Conservation (phyloP, 2,329 filamentous ascomycete species). For the Xylariaceae sp. region DNA sequence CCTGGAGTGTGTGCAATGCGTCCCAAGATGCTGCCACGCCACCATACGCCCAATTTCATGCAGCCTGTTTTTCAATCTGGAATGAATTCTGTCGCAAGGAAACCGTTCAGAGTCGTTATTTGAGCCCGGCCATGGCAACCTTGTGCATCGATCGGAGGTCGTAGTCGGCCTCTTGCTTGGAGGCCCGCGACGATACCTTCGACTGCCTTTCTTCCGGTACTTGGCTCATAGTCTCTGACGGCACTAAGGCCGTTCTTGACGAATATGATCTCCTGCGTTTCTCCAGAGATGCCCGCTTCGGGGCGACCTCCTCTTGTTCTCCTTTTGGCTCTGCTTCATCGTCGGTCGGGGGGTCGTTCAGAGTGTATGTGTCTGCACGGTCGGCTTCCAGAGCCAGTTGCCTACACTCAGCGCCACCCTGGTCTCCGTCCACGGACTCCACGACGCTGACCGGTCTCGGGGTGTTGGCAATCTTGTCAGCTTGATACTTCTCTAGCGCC, state of each 20-base stretch:
- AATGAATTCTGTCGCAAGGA: constrained; percentile 1
- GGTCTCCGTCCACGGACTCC: constrained; percentile 22
- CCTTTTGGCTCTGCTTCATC: constrained; percentile 13
- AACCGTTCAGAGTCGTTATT: constrained; percentile 20
- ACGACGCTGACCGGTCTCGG: constrained; percentile 13
- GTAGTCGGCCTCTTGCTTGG: constrained; percentile 21
- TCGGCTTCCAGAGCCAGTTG: constrained; percentile 6
- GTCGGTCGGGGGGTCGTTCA: constrained; percentile 19
- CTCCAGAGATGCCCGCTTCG: constrained; percentile 10
- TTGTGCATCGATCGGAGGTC: constrained; percentile 33
- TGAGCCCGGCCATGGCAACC: constrained; percentile 31
- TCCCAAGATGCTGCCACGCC: constrained; percentile 18
- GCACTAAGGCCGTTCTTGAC: neutral
- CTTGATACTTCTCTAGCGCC: constrained; percentile 35
- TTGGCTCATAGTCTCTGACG: constrained; percentile 6
- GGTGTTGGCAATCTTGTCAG: constrained; percentile 20
- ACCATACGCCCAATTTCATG: constrained; percentile 29
- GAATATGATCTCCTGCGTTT: constrained; percentile 11
- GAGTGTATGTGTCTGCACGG: constrained; percentile 16
- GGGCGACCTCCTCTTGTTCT: neutral
- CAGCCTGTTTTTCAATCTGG: constrained; percentile 18
- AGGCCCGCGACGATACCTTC: neutral
- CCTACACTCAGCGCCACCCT: constrained; percentile 16
- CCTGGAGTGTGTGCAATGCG: constrained; percentile 12
- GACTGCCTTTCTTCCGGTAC: constrained; percentile 13